A percentile compares a stretch with the other conserved stretches of the same genome.
Evolutionary conservation across 2,329 filamentous ascomycete genomes (phyloP).

Genomic region (Coleophoma eucalyptorum): DNA sequence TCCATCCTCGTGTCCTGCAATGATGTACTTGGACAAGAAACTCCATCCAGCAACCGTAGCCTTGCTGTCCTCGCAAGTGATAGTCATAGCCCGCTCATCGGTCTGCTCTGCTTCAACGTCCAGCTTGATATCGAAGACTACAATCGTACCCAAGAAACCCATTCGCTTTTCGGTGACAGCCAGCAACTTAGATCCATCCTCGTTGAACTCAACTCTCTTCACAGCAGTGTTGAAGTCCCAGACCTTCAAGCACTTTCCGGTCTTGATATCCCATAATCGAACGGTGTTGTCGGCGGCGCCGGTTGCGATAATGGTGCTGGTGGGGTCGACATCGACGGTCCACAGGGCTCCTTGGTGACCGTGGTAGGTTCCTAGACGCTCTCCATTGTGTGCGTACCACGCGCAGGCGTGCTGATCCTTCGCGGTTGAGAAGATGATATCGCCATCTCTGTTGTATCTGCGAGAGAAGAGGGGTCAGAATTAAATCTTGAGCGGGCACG

Average conservation of each 20-base stretch:
- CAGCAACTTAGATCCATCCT: slow-evolving; percentile 85
- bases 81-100: slow-evolving; percentile 78
- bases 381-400: slow-evolving; percentile 97
- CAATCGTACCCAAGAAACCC: slow-evolving; percentile 91
- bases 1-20: slow-evolving; percentile 95
- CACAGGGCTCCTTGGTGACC: slow-evolving; percentile 98
- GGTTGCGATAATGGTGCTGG: slow-evolving; percentile 85
- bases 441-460: slow-evolving; percentile 90
- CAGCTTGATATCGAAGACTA: slow-evolving; percentile 83
- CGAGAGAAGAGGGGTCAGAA: slow-evolving; percentile 13
- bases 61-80: slow-evolving; percentile 94
- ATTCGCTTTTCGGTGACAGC: slow-evolving; percentile 98
- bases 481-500: not conserved
- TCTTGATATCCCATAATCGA: slow-evolving; percentile 93
- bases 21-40: slow-evolving; percentile 92
- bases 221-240: slow-evolving; percentile 98
- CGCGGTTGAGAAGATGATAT: slow-evolving; percentile 90
- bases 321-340: slow-evolving; percentile 96
- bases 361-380: slow-evolving; percentile 93
- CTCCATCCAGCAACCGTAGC: slow-evolving; percentile 97
- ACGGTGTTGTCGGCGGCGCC: slow-evolving; percentile 98
- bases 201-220: slow-evolving; percentile 96
- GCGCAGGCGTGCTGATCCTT: slow-evolving; percentile 97
- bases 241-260: slow-evolving; percentile 87
- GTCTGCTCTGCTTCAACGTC: slow-evolving; percentile 81